A percentile compares a stretch with the other conserved stretches of the same genome.
These are phyloP conservation scores for Penicillium arizonense DNA, from an alignment of 495 filamentous ascomycete genomes.

Conservation along the genomic window DNA sequence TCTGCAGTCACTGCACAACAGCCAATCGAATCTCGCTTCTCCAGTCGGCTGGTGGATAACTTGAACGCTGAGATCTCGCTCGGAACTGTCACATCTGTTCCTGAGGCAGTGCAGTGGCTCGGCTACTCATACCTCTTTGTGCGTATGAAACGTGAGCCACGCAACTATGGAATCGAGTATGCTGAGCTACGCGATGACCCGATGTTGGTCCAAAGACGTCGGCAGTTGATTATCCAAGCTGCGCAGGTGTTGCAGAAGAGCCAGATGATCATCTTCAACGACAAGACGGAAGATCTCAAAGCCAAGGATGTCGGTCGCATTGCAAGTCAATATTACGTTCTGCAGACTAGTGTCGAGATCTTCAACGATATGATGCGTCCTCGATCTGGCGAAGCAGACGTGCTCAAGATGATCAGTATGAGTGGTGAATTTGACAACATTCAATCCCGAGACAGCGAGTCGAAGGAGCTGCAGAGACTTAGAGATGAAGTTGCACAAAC, in stretches of 20 bases:
- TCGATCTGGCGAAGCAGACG: slow-evolving; percentile 78
- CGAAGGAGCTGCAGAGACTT: slow-evolving; percentile 69
- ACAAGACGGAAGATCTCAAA: slow-evolving; percentile 82
- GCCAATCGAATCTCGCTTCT: slow-evolving; percentile 94
- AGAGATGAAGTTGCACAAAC: slow-evolving; percentile 65
- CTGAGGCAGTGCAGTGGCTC: slow-evolving; percentile 93
- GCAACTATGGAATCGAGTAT: slow-evolving; percentile 95
- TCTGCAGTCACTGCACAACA: slow-evolving; percentile 91
- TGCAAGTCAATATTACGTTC: slow-evolving; percentile 94
- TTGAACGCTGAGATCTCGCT: slow-evolving; percentile 93
- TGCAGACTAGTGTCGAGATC: slow-evolving; percentile 87
- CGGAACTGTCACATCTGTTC: slow-evolving; percentile 92
- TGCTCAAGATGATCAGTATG: slow-evolving; percentile 91
- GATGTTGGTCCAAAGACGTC: slow-evolving; percentile 73
- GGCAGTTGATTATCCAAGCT: slow-evolving; percentile 82
- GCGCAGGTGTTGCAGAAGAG: slow-evolving; percentile 81
- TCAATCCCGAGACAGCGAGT: slow-evolving; percentile 83
- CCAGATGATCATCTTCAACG: slow-evolving; percentile 99
- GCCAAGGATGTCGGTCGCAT: slow-evolving; percentile 95
- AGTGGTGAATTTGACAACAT: slow-evolving; percentile 98
- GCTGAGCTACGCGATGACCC: slow-evolving; percentile 87
- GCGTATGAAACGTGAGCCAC: slow-evolving; percentile 87
- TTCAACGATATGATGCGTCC: slow-evolving; percentile 92
- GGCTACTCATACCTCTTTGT: slow-evolving; percentile 98
- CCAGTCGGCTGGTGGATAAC: slow-evolving; percentile 88